Percentiles rank a stretch among this genome's conserved stretches.
phyloP scores from a whole-genome alignment of 371 early-diverging fungal genomes.

The Mortierella sp. region DNA sequence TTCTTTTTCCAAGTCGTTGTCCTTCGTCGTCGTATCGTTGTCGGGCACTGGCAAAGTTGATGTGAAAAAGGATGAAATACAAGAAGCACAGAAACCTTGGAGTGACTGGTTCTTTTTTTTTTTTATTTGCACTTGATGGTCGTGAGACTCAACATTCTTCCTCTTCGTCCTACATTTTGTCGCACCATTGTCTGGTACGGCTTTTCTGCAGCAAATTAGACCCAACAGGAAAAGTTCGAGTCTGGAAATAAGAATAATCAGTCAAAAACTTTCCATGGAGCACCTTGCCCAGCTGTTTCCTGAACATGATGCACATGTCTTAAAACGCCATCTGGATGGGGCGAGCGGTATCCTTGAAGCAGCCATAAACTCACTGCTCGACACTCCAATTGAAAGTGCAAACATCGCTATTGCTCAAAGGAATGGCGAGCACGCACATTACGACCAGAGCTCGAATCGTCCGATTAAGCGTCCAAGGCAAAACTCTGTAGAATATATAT shows the following conservation, averaged over 20 bases:
- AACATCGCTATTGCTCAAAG: not conserved
- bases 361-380: slow-evolving; percentile 21
- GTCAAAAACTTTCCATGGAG: slow-evolving; percentile 14
- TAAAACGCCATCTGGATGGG: slow-evolving; percentile 19
- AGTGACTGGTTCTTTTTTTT: no score
- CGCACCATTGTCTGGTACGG: no score
- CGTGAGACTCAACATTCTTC: no score
- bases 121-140: no score
- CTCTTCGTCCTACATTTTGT: no score
- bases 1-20: no score
- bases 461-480: not conserved
- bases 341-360: slow-evolving; percentile 23
- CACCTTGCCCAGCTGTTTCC: slow-evolving; percentile 30
- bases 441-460: not conserved
- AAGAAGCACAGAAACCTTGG: no score
- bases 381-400: not conserved
- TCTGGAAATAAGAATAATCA: not conserved
- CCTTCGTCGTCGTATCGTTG: no score
- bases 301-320: not conserved
- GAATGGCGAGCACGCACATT: not conserved
- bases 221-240: not conserved
- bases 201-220: not conserved
- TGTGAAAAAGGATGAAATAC: not conserved
- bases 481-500: not conserved
- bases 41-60: not conserved